Percentiles rank a stretch among this genome's conserved stretches.
Evolutionary conservation across 1,139 yeast genomes (phyloP).

Genomic region (Pichia sp.): DNA sequence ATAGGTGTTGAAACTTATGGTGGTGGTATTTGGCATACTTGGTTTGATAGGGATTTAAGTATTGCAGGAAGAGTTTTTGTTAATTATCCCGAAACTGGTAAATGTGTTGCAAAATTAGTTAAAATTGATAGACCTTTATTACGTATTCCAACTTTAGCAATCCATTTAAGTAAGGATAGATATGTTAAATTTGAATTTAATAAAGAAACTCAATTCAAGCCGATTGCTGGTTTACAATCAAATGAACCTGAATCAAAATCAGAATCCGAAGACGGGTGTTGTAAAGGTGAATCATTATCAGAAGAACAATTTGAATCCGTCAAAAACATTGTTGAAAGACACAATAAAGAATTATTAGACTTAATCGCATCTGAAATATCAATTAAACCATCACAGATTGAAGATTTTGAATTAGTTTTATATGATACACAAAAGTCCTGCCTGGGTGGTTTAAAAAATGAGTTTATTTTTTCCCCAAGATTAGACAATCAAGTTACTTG

Average conservation of each 20-base stretch:
- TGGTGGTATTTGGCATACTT: conserved; percentile 86
- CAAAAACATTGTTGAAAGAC: conserved; percentile 63
- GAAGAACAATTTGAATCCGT: conserved; percentile 60
- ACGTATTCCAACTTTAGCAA: conserved; percentile 87
- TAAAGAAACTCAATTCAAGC: conserved; percentile 78
- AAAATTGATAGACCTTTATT: conserved; percentile 78
- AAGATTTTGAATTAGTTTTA: conserved; percentile 85
- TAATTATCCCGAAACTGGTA: conserved; percentile 40
- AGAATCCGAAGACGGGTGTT: conserved; percentile 25
- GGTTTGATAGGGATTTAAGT: conserved; percentile 91
- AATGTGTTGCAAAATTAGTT: conserved; percentile 59
- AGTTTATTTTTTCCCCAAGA: conserved; percentile 89
- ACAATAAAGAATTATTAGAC: conserved; percentile 61
- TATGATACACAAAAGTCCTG: conserved; percentile 79
- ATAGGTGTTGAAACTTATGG: conserved; percentile 94
- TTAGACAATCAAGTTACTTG: conserved; percentile 88
- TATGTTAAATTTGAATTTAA: conserved; percentile 80
- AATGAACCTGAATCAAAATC: neutral
- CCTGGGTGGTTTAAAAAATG: conserved; percentile 84
- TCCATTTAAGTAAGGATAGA: conserved; percentile 77
- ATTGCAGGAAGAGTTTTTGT: conserved; percentile 89
- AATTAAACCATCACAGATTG: conserved; percentile 50
- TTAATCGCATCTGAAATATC: conserved; percentile 61
- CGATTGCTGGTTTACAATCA: conserved; percentile 69
- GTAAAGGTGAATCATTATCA: conserved; percentile 43